Evolutionary conservation across 352 stramenopile species (phyloP), one percentile per base, ranked within the genome.

Genomic region (Globisporangium sylvaticum): DNA sequence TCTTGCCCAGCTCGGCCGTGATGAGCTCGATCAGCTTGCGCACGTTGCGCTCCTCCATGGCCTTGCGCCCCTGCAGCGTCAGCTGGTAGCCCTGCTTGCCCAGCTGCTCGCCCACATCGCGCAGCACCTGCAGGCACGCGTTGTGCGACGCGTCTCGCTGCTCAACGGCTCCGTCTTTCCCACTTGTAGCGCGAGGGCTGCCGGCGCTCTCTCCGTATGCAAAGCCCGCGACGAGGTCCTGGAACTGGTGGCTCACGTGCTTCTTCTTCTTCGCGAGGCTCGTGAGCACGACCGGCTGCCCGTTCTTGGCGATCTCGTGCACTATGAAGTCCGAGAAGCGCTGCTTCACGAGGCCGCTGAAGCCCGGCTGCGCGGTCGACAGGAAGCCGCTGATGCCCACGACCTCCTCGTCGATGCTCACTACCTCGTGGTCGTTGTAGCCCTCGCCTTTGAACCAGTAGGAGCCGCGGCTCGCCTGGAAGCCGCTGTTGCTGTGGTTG

Each of bases 301-400:
- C 65, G 1, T 56, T 68, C 25, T 29, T 52, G 3, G 69, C 39
- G 27, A 95, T 64, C 68, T 96, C 89, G 57, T 90, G 86, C 56
- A 96, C 89, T 58, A 96, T 70, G 69, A 94, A 96, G 63, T 96
- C 89, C 29, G 80, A 89, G 72, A 82, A 96, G 22, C 88, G 78
- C 71, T 94, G 83, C 76, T 96, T 95, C 24, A 95, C 62, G 60
- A 89, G 69, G 10, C 87, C 87, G 18, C 74, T 68, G 65, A 95
- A 94, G 32, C 87, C 84, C 0, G 50, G 39, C 37, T 81, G 72
- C 8, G 53, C 27, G 2, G 68, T 32, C 25, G 48, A 64, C 9
- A 87, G 73, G 66, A 88, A 91, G 52, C 79, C 79, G 0, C 61
- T 70, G 71, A 91, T 91, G 52, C 81, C 83, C 2, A 86, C 79